These are phyloP conservation scores for Melampsora larici-populina DNA, from an alignment of 1,284 basidiomycete species.

Conservation along the genomic window DNA sequence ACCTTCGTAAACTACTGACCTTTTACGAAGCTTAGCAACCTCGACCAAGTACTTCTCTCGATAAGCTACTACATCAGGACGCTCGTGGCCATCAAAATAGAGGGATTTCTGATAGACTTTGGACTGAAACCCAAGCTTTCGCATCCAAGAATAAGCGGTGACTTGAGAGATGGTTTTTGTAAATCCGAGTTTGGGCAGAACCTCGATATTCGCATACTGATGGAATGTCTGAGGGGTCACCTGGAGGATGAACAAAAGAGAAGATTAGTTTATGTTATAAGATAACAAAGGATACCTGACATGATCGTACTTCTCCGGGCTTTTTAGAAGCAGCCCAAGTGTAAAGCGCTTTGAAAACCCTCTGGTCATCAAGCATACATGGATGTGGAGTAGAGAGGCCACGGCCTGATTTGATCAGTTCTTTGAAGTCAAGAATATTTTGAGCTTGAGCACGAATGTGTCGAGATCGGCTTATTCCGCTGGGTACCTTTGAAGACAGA, in stretches of 20 bases:
- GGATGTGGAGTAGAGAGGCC: slow-evolving; percentile 11
- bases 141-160: slow-evolving; percentile 15
- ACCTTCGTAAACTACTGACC: neutral
- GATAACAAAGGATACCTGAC: neutral
- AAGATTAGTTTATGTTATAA: neutral
- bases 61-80: neutral
- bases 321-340: slow-evolving; percentile 17
- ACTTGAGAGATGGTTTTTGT: slow-evolving; percentile 3
- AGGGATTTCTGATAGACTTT: slow-evolving; percentile 12
- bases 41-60: slow-evolving; percentile 18
- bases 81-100: slow-evolving; percentile 24
- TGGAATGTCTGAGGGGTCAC: slow-evolving; percentile 12
- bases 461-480: too few relatives aligned
- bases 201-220: neutral
- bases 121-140: neutral
- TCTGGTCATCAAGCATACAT: slow-evolving; percentile 17
- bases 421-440: neutral
- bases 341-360: neutral
- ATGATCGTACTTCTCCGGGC: too few relatives aligned
- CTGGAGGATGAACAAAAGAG: neutral
- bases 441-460: slow-evolving; percentile 7
- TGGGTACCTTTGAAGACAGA: neutral
- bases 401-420: neutral
- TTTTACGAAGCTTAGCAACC: neutral
- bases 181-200: slow-evolving; percentile 8